These are phyloP conservation scores for Nephelium lappaceum DNA, from an alignment of 345 rosid genomes.

Conservation along the genomic window DNA sequence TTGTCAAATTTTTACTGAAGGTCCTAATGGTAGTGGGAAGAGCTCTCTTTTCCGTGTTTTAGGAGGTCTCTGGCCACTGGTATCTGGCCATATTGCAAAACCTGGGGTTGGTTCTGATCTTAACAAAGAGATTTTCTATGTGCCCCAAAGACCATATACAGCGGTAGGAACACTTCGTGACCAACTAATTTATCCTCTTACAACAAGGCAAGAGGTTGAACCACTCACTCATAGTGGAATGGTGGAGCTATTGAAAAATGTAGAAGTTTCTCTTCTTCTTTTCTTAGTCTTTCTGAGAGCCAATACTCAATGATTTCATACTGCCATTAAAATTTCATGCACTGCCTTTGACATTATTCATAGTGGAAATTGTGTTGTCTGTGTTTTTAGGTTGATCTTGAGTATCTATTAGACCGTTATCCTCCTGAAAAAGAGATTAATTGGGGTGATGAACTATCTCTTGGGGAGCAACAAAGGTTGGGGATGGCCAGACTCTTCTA, in stretches of 20 bases:
- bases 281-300: background rate
- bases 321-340: conserved; percentile 14
- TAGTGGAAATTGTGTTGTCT: conserved; percentile 16
- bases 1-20: conserved; percentile 44
- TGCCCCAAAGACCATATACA: conserved; percentile 99
- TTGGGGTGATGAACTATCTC: conserved; percentile 97
- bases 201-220: conserved; percentile 66
- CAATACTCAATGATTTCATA: conserved; percentile 12
- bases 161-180: conserved; percentile 97
- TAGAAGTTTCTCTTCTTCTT: conserved; percentile 34
- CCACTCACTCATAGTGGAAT: conserved; percentile 73
- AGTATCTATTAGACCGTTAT: conserved; percentile 89
- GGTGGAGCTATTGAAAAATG: conserved; percentile 93
- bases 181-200: conserved; percentile 97
- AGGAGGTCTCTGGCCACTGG: conserved; percentile 99
- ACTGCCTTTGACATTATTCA: conserved; percentile 18
- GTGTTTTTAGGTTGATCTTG: conserved; percentile 81
- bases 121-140: conserved; percentile 96
- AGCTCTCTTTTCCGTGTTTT: conserved; percentile 99
- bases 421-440: conserved; percentile 86
- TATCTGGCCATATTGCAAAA: conserved; percentile 89
- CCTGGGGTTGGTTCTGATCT: conserved; percentile 99
- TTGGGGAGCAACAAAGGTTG: conserved; percentile 98
- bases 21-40: conserved; percentile 99
- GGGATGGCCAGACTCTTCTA: conserved; percentile 99